Base-by-base conservation (phyloP, 1,284 basidiomycete species). In the Ganoderma lingzhi region DNA sequence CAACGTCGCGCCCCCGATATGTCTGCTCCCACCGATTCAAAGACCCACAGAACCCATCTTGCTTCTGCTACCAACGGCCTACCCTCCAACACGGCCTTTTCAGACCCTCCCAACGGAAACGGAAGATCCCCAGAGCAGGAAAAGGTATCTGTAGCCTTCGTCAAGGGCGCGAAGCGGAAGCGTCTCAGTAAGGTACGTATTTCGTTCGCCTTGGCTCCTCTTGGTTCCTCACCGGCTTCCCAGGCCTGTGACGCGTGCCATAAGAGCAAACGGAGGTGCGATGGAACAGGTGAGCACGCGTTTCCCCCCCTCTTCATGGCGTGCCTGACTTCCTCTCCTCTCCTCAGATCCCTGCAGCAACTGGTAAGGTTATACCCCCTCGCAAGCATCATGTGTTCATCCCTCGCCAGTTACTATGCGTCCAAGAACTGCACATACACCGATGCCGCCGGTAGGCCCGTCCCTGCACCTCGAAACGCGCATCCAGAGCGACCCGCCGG, bases 191-290 rank as follows among this genome's bases (percentile, higher is more conserved):
- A 94, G 88, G 92, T 90, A 64, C 59, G 76, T 73, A 35, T 64
- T 53, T 32, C 45, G 59, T 41, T 67, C 60, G 53, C 19, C 53
- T 42, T 35, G 39, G 62, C 17, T 56, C 55, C n/a, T 61, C 30
- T 17, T 48, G 42, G 61, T 69, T 45, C 65, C 64, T 56, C 63
- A 64, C 59, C 44, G 48, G 63, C 35, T n/a, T 60, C 14, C 51
- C 37, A 93, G 91, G 92, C 92, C 58, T 94, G 93, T 79, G 91
- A 93, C 80, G 89, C 91, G 65, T 94, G 93, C 78, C 93, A 94
- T 78, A 93, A 92, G 79, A 90, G 88, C 80, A 94, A 94, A 77
- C 87, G 93, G 37, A 87, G 93, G 62, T 94, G 93, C 80, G 93
- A 94, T 78, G 93, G 93, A 48, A 93, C 90, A 68, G 89, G 92